These are phyloP conservation scores for Botrytis sinoallii DNA, from an alignment of 2,329 filamentous ascomycete genomes.

Conservation along the genomic window DNA sequence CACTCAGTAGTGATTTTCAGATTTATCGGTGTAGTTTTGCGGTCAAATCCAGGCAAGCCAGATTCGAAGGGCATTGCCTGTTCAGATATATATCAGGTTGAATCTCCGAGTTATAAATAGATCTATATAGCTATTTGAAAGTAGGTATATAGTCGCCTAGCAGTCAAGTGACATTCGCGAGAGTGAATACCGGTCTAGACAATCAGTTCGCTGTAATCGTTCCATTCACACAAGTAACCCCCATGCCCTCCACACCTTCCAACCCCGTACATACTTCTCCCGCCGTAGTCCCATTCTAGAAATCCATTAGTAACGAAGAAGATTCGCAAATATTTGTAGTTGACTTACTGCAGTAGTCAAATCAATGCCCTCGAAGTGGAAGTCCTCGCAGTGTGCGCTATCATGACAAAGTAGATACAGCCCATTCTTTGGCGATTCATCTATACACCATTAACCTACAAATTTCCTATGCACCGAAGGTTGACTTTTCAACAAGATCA, in stretches of 20 bases:
- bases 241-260: conserved; percentile 2
- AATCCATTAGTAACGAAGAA: neutral
- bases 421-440: conserved; percentile 9
- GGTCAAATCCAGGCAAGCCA: neutral
- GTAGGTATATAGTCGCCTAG: too few species aligned
- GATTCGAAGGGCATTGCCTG: neutral
- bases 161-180: neutral
- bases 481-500: neutral
- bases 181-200: neutral
- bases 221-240: neutral
- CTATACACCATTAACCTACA: neutral
- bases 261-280: conserved; percentile 10
- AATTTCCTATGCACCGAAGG: neutral
- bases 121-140: neutral
- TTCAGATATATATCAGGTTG: neutral
- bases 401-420: conserved; percentile 11
- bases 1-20: neutral
- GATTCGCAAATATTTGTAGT: neutral
- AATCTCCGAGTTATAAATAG: neutral
- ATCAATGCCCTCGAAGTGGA: conserved; percentile 1
- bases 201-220: conserved; percentile 5
- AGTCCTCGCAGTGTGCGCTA: conserved; percentile 12
- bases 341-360: conserved; percentile 3
- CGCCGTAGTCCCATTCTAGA: neutral
- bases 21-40: neutral